These are phyloP conservation scores for Ulota crispa DNA, from an alignment of 225 moss, liverwort and hornwort species.

Conservation along the genomic window DNA sequence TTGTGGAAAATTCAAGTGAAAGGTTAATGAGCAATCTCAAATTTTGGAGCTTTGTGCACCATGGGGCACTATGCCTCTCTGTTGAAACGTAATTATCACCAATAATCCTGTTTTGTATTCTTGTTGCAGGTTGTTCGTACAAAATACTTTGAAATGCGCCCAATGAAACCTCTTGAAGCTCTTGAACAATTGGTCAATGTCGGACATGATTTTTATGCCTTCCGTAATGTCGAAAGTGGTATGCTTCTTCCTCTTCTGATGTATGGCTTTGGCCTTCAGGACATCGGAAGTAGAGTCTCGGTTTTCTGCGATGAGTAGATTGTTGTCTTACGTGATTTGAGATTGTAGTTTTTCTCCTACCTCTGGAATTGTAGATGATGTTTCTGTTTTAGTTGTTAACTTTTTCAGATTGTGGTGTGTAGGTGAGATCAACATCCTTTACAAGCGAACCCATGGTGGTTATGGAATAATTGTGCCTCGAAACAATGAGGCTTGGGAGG, in stretches of 20 bases:
- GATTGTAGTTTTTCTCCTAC: background rate
- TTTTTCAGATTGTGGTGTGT: background rate
- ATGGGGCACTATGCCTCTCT: background rate
- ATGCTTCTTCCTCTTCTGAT: constrained; percentile 27
- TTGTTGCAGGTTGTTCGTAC: constrained; percentile 73
- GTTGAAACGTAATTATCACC: background rate
- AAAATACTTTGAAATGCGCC: constrained; percentile 94
- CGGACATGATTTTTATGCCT: constrained; percentile 87
- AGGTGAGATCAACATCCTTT: constrained; percentile 93
- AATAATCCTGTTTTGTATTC: background rate
- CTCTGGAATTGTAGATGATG: background rate
- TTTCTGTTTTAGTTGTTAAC: background rate
- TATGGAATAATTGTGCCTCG: constrained; percentile 91
- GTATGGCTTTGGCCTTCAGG: background rate
- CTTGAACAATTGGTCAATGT: constrained; percentile 80
- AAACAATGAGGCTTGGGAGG: constrained; percentile 68
- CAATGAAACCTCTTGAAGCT: constrained; percentile 77
- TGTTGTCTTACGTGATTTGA: background rate
- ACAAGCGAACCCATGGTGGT: constrained; percentile 88
- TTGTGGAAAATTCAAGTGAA: background rate
- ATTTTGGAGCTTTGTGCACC: background rate
- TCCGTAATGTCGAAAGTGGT: constrained; percentile 84
- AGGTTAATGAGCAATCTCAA: background rate
- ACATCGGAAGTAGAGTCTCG: background rate
- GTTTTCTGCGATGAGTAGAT: background rate